Percentiles rank a stretch among this genome's conserved stretches.
phyloP scores from a whole-genome alignment of 352 stramenopile species.

The Pythium phragmitis region DNA sequence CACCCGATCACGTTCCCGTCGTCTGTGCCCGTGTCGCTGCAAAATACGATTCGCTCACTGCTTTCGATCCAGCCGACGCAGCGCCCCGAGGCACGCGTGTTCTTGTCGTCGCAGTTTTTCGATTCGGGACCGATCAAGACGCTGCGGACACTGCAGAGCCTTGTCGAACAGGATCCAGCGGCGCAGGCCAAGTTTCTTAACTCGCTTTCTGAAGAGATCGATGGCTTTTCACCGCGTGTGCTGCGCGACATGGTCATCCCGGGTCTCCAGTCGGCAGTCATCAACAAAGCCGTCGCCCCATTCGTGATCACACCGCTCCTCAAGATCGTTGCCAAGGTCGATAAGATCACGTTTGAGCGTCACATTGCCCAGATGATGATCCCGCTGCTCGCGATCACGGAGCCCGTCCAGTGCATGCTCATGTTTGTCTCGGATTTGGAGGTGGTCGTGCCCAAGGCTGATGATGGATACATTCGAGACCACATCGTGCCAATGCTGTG shows the following conservation, averaged over 20 bases:
- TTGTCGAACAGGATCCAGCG: constrained; percentile 82
- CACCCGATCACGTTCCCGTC: constrained; percentile 82
- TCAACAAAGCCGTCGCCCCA: constrained; percentile 85
- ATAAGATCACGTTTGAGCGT: constrained; percentile 81
- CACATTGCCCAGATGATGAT: constrained; percentile 84
- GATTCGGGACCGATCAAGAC: constrained; percentile 87
- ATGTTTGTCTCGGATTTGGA: constrained; percentile 89
- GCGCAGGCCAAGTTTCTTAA: constrained; percentile 82
- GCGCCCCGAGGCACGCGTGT: constrained; percentile 66
- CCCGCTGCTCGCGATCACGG: constrained; percentile 73
- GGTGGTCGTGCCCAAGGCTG: constrained; percentile 77
- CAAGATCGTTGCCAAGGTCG: constrained; percentile 86
- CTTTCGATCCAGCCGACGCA: constrained; percentile 61
- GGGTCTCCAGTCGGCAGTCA: constrained; percentile 71
- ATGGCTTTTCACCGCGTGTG: constrained; percentile 74
- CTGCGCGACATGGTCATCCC: constrained; percentile 86
- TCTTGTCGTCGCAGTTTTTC: constrained; percentile 84
- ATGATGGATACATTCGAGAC: constrained; percentile 88
- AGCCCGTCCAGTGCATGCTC: constrained; percentile 88
- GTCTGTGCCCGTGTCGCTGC: constrained; percentile 71
- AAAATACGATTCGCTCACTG: constrained; percentile 84
- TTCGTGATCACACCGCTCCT: constrained; percentile 88
- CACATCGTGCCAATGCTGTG: constrained; percentile 88
- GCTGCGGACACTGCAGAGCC: constrained; percentile 69
- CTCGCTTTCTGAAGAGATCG: constrained; percentile 65